These are phyloP conservation scores for Jackrogersella minutella DNA, from an alignment of 495 filamentous ascomycete genomes.

Conservation along the genomic window DNA sequence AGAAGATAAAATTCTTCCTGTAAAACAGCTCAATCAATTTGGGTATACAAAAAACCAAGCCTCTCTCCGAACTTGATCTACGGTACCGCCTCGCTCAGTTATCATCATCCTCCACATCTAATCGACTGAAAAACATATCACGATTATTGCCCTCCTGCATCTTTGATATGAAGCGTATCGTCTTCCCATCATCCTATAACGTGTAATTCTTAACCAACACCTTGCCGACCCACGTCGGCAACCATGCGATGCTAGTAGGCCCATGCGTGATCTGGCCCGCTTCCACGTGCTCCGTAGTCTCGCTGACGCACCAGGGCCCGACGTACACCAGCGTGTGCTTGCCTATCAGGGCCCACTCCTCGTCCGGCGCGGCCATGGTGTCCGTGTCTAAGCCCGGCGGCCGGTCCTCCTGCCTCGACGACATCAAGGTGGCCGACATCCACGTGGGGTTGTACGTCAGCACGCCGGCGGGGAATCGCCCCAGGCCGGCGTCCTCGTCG, in stretches of 20 bases:
- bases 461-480: conserved; percentile 20
- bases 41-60: not conserved
- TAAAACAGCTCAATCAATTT: not conserved
- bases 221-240: conserved; percentile 29
- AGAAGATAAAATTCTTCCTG: no score
- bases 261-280: conserved; percentile 33
- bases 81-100: not conserved
- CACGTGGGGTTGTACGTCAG: conserved; percentile 21
- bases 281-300: conserved; percentile 26
- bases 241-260: conserved; percentile 25
- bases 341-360: conserved; percentile 31
- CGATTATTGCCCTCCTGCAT: conserved; percentile 5
- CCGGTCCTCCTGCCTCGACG: conserved; percentile 23
- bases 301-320: conserved; percentile 30
- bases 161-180: conserved; percentile 19
- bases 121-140: conserved; percentile 20
- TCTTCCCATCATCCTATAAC: conserved; percentile 13
- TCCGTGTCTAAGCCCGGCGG: conserved; percentile 12
- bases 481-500: conserved; percentile 3
- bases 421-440: conserved; percentile 38
- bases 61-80: not conserved
- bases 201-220: conserved; percentile 33
- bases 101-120: not conserved
- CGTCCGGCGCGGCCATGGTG: conserved; percentile 11
- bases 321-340: conserved; percentile 33